Base-by-base conservation (phyloP, 257 asterid genomes). In the Salvia hispanica region DNA sequence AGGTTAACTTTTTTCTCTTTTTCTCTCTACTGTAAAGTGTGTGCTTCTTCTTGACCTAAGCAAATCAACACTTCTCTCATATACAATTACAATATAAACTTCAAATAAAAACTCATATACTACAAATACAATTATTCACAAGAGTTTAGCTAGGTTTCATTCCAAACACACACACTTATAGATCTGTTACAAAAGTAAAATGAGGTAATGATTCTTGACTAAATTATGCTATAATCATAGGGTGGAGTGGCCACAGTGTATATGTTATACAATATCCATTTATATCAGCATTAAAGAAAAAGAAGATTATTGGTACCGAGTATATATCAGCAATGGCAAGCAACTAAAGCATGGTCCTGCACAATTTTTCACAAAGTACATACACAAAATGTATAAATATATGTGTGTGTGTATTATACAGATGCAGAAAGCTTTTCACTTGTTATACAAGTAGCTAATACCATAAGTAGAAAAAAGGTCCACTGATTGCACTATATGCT, bases 281-380 rank as follows among this genome's bases (percentile, higher is more conserved):
- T 39, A 44, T 58, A 33, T n/a, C 33, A 48, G 6, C 21, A 25
- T 6, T 46, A 12, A 5, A 45, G 6, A 40, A 13, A 67, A 7
- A 31, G 34, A 43, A 42, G 43, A 67, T 70, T 58, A 58, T 36
- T 3, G 50, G 47, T 31, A 14, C 46, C 14, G 51, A 47, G 16
- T 48, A 50, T 37, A 36, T 42, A 36, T 33, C 51, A 57, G 5
- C 40, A 56, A 69, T 25, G 59, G 37, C 36, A 53, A 10, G 14
- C 10, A 58, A 5, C 44, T 36, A 18, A 13, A 70, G 61, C 31
- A 69, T 69, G 67, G 74, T 60, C 74, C 74, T 13, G 43, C 25
- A 7, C 7, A 45, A 11, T 1, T 37, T 44, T 28, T 25, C 40
- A 28, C 42, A 45, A 15, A 1, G 3, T 2, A 25, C 31, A 25